Evolutionary conservation across 805 yeast species (phyloP).

Genomic region (Isabelozyma pseudorhagii): DNA sequence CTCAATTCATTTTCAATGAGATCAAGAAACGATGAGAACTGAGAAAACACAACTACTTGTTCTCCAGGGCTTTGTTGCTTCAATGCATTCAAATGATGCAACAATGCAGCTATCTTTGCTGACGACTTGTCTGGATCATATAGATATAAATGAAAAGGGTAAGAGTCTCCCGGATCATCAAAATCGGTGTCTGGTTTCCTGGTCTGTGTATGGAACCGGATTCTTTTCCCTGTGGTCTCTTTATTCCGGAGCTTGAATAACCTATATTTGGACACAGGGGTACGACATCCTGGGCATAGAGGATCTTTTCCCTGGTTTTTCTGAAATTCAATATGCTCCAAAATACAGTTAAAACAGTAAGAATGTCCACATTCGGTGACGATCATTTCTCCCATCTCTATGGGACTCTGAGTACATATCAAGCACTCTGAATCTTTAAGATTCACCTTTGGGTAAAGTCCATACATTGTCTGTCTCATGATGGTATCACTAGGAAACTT

Average conservation of each 20-base stretch:
- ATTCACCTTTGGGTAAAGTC: slow-evolving; percentile 24
- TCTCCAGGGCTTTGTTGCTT: slow-evolving; percentile 54
- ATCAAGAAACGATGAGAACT: slow-evolving; percentile 80
- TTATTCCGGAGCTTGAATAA: slow-evolving; percentile 42
- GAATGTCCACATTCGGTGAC: slow-evolving; percentile 80
- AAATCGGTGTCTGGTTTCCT: slow-evolving; percentile 8
- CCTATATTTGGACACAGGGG: slow-evolving; percentile 45
- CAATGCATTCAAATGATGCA: slow-evolving; percentile 54
- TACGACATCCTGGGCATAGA: slow-evolving; percentile 78
- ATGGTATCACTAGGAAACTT: neutral
- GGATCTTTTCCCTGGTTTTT: slow-evolving; percentile 31
- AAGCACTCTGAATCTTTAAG: slow-evolving; percentile 67
- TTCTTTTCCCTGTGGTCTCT: slow-evolving; percentile 20
- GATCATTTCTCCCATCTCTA: slow-evolving; percentile 48
- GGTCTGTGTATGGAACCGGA: slow-evolving; percentile 24
- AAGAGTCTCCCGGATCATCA: slow-evolving; percentile 16
- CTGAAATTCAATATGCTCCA: slow-evolving; percentile 74
- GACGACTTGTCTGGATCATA: slow-evolving; percentile 57
- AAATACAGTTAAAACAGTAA: slow-evolving; percentile 69
- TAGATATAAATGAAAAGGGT: slow-evolving; percentile 32
- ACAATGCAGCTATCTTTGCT: slow-evolving; percentile 68
- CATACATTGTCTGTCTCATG: slow-evolving; percentile 15
- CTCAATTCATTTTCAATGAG: slow-evolving; percentile 61
- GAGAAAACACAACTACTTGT: slow-evolving; percentile 86
- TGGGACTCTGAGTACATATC: slow-evolving; percentile 73